Evolutionary conservation across 2,329 filamentous ascomycete species (phyloP).

Genomic region (Metarhizium robertsii): DNA sequence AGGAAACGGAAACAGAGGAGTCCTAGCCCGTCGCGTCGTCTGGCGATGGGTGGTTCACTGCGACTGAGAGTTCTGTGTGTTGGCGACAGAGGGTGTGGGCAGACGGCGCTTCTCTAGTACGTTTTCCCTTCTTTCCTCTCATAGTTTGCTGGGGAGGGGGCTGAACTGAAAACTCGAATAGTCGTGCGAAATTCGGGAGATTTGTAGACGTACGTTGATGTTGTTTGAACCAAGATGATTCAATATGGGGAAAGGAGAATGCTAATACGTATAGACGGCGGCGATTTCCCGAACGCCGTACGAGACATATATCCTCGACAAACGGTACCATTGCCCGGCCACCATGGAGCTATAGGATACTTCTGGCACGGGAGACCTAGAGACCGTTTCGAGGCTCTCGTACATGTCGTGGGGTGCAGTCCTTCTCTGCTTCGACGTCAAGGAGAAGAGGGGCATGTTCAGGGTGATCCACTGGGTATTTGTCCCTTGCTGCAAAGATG

Average conservation of each 20-base stretch:
- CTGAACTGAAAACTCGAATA: conserved; percentile 9
- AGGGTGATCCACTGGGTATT: conserved; percentile 27
- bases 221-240: neutral
- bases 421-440: conserved; percentile 30
- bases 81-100: conserved; percentile 20
- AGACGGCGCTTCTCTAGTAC: conserved; percentile 30
- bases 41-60: conserved; percentile 2
- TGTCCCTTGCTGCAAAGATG: neutral
- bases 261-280: conserved; percentile 14
- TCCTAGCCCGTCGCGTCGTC: conserved; percentile 8
- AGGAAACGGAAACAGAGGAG: conserved; percentile 17
- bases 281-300: conserved; percentile 24
- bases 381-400: conserved; percentile 22
- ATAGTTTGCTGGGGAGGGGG: neutral
- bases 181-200: conserved; percentile 26
- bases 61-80: conserved; percentile 28
- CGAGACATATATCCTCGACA: conserved; percentile 23
- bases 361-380: conserved; percentile 28
- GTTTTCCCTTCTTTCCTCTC: conserved; percentile 3
- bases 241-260: too few species aligned
- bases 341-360: conserved; percentile 30
- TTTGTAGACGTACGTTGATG: conserved; percentile 25
- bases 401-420: conserved; percentile 28
- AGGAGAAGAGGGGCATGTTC: conserved; percentile 22
- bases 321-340: conserved; percentile 14